Evolutionary conservation across 2,329 filamentous ascomycete genomes (phyloP).

Genomic region (Diaporthe helianthi): DNA sequence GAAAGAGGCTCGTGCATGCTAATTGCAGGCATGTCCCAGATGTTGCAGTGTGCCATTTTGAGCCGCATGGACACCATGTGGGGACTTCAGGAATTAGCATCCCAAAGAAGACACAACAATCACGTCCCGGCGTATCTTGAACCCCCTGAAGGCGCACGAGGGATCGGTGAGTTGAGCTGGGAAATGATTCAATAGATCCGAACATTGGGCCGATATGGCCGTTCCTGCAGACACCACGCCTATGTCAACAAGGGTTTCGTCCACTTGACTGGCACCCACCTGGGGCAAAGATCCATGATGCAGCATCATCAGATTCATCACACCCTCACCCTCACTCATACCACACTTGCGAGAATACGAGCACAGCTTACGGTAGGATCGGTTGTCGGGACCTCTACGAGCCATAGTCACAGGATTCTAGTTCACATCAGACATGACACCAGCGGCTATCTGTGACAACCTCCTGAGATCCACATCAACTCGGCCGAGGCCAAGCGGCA

Average conservation of each 20-base stretch:
- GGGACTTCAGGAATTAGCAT: constrained; percentile 7
- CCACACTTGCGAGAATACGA: constrained; percentile 10
- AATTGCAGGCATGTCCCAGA: constrained; percentile 8
- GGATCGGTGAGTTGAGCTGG: not conserved
- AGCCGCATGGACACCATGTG: constrained; percentile 22
- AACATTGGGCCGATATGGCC: not conserved
- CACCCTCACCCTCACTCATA: not conserved
- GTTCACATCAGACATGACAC: not conserved
- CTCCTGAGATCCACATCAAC: constrained; percentile 12
- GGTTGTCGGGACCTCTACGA: not conserved
- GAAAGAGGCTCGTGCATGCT: constrained; percentile 4
- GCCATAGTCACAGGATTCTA: not conserved
- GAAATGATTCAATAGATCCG: constrained; percentile 11
- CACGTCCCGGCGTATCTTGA: not conserved
- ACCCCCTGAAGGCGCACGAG: constrained; percentile 10
- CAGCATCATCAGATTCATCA: constrained; percentile 5
- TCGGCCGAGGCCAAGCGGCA: constrained; percentile 17
- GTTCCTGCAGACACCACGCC: constrained; percentile 1
- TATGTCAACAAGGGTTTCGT: not conserved
- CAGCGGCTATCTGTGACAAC: constrained; percentile 11
- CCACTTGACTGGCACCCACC: constrained; percentile 16
- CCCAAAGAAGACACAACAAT: constrained; percentile 7
- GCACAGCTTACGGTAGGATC: not conserved
- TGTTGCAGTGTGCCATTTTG: constrained; percentile 12
- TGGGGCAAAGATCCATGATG: not conserved